Evolutionary conservation across 2,329 filamentous ascomycete species (phyloP).

Genomic region (Mycosphaerella arachidis): DNA sequence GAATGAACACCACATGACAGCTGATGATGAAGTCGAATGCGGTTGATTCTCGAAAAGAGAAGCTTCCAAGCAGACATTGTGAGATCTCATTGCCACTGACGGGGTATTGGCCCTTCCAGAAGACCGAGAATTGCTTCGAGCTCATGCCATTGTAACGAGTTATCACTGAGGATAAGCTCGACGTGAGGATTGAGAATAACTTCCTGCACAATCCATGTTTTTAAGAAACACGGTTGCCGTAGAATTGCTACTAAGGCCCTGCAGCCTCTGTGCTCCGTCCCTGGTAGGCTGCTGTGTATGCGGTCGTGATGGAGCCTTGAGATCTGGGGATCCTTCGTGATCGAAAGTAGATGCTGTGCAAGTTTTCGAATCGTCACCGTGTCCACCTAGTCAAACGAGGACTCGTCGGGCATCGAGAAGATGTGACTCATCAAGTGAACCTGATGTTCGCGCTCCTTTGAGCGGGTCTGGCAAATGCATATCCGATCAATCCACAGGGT

Average conservation of each 20-base stretch:
- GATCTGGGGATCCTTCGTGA: conserved; percentile 14
- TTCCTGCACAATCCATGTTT: conserved; percentile 33
- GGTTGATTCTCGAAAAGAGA: conserved; percentile 30
- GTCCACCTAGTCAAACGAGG: conserved; percentile 30
- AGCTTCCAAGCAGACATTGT: conserved; percentile 26
- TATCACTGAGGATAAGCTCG: conserved; percentile 26
- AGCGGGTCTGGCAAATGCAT: conserved; percentile 29
- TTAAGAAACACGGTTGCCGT: conserved; percentile 29
- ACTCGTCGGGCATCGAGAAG: conserved; percentile 28
- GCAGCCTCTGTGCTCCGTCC: conserved; percentile 24
- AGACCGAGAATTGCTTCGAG: conserved; percentile 25
- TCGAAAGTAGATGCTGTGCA: conserved; percentile 23
- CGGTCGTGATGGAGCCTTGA: conserved; percentile 12
- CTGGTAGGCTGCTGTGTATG: conserved; percentile 26
- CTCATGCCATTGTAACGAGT: conserved; percentile 26
- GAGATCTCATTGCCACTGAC: conserved; percentile 25
- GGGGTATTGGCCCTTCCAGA: conserved; percentile 24
- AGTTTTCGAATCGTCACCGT: conserved; percentile 26
- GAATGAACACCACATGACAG: conserved; percentile 5
- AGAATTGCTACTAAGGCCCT: conserved; percentile 26
- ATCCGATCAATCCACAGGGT: conserved; percentile 32
- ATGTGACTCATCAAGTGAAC: conserved; percentile 32
- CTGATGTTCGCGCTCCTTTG: conserved; percentile 29
- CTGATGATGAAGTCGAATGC: conserved; percentile 26
- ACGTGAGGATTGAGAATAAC: conserved; percentile 29